phyloP scores from a whole-genome alignment of 1,284 basidiomycete genomes.

The Cryptococcus jaspeensis region DNA sequence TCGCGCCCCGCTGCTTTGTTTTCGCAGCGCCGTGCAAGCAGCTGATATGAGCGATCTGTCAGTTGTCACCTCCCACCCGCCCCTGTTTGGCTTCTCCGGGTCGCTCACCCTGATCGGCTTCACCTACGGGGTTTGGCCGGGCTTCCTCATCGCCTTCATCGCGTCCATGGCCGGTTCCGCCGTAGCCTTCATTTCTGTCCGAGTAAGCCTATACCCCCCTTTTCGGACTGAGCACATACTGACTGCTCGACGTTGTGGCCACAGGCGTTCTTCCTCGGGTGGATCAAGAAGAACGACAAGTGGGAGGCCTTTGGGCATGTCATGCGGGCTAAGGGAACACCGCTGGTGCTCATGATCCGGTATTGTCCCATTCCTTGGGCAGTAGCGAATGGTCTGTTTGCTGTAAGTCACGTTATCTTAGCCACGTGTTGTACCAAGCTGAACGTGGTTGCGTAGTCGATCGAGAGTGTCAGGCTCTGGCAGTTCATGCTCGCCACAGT shows the following conservation, averaged over 20 bases:
- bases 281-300: conserved; percentile 43
- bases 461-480: conserved; percentile 47
- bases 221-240: not conserved
- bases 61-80: conserved; percentile 50
- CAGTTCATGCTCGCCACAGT: conserved; percentile 48
- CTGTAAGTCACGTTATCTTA: conserved; percentile 36
- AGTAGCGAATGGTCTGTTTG: conserved; percentile 49
- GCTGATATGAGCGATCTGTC: not conserved
- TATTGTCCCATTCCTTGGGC: conserved; percentile 52
- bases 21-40: not conserved
- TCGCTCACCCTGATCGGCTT: conserved; percentile 50
- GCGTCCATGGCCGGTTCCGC: conserved; percentile 41
- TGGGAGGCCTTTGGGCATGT: conserved; percentile 51
- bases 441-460: conserved; percentile 29
- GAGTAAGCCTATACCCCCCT: conserved; percentile 26
- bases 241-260: not conserved
- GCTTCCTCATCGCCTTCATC: conserved; percentile 35
- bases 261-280: conserved; percentile 47
- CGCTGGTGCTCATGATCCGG: conserved; percentile 50
- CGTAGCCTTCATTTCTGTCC: conserved; percentile 44
- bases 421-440: not conserved
- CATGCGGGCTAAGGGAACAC: conserved; percentile 47
- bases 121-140: conserved; percentile 48
- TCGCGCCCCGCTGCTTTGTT: not conserved
- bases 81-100: conserved; percentile 48